A percentile compares a stretch with the other conserved stretches of the same genome.
Evolutionary conservation across 2,329 filamentous ascomycete species (phyloP).

Genomic region (Colletotrichum sp.): DNA sequence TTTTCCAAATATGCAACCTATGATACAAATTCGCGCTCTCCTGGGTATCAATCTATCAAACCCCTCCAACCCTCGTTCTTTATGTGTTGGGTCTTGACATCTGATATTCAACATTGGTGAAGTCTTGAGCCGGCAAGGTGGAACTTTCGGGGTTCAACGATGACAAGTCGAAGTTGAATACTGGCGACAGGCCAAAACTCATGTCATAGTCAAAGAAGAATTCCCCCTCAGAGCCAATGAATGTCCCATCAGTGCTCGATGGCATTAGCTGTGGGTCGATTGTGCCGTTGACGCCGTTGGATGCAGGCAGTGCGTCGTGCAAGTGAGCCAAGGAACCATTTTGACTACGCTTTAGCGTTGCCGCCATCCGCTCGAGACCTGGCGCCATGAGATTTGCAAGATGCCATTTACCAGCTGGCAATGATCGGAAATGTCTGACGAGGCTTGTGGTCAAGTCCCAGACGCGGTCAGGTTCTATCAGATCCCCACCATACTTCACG

Average conservation of each 20-base stretch:
- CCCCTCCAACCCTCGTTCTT: rapidly evolving
- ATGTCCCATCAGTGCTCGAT: neutral
- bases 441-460: conserved; percentile 41
- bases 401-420: conserved; percentile 48
- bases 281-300: neutral
- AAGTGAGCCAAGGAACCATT: neutral
- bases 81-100: neutral
- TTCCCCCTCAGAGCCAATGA: conserved; percentile 16
- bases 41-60: neutral
- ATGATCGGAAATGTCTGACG: conserved; percentile 42
- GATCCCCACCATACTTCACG: conserved; percentile 42
- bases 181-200: conserved; percentile 31
- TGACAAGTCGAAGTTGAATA: conserved; percentile 32
- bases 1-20: neutral
- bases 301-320: neutral
- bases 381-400: conserved; percentile 51
- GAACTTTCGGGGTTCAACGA: neutral
- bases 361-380: conserved; percentile 47
- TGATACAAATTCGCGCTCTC: neutral
- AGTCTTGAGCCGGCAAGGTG: neutral
- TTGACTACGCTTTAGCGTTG: neutral
- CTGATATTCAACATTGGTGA: neutral
- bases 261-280: neutral
- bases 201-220: conserved; percentile 29
- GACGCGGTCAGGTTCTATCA: conserved; percentile 41